Percentiles rank a stretch among this genome's conserved stretches.
These are phyloP conservation scores for Nidularia sp. DNA, from an alignment of 768 basidiomycete species.

Conservation along the genomic window DNA sequence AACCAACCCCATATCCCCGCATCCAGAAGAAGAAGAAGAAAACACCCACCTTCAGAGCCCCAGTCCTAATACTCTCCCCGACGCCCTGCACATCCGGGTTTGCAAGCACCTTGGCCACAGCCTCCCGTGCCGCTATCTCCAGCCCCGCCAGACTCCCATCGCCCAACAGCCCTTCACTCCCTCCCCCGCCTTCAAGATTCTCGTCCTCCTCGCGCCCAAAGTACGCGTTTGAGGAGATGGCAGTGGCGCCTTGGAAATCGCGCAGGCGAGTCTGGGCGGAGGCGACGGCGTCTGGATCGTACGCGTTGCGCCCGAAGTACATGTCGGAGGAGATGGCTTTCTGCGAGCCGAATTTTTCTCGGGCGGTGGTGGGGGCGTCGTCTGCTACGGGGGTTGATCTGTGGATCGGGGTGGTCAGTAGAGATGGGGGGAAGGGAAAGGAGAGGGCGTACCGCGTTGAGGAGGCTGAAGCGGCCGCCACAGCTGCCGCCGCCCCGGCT, in stretches of 20 bases:
- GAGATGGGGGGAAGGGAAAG: neutral
- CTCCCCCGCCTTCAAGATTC: constrained; percentile 28
- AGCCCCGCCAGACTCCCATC: constrained; percentile 59
- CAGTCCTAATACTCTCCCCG: constrained; percentile 71
- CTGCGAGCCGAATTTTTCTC: constrained; percentile 87
- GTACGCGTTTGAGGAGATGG: constrained; percentile 95
- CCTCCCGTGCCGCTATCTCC: constrained; percentile 69
- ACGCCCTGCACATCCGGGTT: constrained; percentile 88
- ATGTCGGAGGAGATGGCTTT: constrained; percentile 98
- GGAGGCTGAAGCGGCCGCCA: constrained; percentile 28
- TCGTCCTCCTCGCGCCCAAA: constrained; percentile 90
- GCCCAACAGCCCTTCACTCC: constrained; percentile 30
- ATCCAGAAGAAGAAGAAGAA: neutral
- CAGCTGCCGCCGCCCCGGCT: constrained; percentile 48
- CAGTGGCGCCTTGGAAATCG: constrained; percentile 85
- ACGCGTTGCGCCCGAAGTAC: constrained; percentile 89
- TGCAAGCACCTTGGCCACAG: constrained; percentile 65
- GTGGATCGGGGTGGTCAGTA: constrained; percentile 2
- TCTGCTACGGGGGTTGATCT: constrained; percentile 30
- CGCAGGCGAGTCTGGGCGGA: constrained; percentile 84
- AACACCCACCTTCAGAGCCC: constrained; percentile 73
- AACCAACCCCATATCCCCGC: neutral
- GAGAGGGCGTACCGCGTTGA: constrained; percentile 24
- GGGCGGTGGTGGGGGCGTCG: constrained; percentile 72
- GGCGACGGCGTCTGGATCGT: constrained; percentile 64